phyloP scores from a whole-genome alignment of 345 rosid genomes.

The Capsella bursapastoris region DNA sequence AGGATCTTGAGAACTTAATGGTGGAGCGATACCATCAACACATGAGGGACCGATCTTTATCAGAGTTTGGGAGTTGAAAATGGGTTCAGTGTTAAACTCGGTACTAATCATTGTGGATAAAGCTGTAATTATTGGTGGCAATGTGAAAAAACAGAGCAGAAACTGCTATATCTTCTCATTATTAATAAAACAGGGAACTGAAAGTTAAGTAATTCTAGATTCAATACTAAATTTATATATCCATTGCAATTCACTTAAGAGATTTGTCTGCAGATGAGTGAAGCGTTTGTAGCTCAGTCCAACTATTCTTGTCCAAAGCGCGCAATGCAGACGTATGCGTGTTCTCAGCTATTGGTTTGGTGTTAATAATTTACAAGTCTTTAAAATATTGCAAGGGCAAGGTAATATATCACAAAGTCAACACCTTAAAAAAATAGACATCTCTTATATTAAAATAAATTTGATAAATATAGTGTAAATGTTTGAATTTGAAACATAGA shows the following conservation, averaged over 20 bases:
- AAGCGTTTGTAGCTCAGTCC: not conserved
- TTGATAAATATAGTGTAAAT: not conserved
- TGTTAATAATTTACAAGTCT: not conserved
- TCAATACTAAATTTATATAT: not conserved
- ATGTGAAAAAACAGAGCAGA: not conserved
- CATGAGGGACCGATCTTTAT: not conserved
- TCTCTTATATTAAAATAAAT: not conserved
- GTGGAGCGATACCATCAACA: not conserved
- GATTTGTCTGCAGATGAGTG: not conserved
- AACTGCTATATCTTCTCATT: not conserved
- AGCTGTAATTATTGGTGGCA: conserved; percentile 2
- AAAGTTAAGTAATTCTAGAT: not conserved
- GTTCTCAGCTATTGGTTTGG: conserved; percentile 14
- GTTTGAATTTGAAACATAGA: conserved; percentile 20
- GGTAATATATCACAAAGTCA: conserved; percentile 12
- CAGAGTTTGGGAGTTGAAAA: not conserved
- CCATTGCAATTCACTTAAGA: not conserved
- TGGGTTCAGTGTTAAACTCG: conserved; percentile 4
- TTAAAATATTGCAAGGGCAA: not conserved
- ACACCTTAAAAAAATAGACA: conserved; percentile 15
- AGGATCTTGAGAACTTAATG: not conserved
- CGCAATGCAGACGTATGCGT: conserved; percentile 20
- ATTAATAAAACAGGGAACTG: not conserved
- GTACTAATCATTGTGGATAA: not conserved
- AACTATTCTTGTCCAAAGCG: not conserved